Conservation (phyloP, 495 filamentous ascomycete species). For the Tuber melanosporum region DNA sequence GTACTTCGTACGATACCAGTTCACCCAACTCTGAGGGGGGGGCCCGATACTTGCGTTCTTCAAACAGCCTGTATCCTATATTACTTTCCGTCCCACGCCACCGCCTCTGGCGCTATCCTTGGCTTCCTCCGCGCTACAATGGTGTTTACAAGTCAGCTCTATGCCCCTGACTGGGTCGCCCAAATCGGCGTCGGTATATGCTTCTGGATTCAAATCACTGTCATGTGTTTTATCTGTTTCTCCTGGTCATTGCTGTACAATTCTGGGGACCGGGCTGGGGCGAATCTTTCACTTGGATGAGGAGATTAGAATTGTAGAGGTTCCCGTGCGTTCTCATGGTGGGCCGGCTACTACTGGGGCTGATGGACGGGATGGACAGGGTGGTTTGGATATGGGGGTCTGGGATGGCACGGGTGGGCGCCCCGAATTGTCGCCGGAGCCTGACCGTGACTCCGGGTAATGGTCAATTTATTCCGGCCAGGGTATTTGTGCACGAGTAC, state of each 20-base stretch:
- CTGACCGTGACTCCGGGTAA: neutral
- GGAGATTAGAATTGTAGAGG: neutral
- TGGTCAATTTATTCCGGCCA: neutral
- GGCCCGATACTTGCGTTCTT: neutral
- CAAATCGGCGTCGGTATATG: neutral
- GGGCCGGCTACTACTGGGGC: neutral
- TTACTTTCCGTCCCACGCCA: neutral
- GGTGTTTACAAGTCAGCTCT: neutral
- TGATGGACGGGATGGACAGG: neutral
- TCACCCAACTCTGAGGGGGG: neutral
- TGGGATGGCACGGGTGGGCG: neutral
- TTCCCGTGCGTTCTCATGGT: neutral
- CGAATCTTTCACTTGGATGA: neutral
- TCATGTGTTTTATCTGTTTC: neutral
- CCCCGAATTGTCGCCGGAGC: neutral
- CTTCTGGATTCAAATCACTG: neutral
- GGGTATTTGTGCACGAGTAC: neutral
- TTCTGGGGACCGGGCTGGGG: neutral
- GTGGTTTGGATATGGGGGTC: neutral
- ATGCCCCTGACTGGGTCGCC: neutral
- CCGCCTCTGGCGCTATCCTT: neutral
- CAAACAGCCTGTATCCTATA: neutral
- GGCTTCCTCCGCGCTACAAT: neutral
- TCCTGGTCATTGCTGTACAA: neutral
- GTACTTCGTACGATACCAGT: no score